Conservation (phyloP, 768 basidiomycete species). For the Tulasnella sp. region DNA sequence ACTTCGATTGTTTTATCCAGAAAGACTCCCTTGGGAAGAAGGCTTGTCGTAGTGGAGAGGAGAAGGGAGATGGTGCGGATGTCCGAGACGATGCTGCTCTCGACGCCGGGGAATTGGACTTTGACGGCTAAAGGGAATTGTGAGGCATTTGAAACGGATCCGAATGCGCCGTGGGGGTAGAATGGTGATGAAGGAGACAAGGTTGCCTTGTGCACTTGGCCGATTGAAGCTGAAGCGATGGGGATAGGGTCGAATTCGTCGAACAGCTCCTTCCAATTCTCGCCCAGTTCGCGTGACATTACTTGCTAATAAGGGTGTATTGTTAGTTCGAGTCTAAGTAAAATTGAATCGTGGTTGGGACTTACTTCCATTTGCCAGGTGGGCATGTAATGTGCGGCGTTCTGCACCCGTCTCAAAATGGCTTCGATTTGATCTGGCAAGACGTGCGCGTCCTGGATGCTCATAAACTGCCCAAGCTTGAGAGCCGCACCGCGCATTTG, state of each 20-base stretch:
- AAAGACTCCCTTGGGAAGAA: slow-evolving; percentile 86
- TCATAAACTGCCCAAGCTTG: slow-evolving; percentile 95
- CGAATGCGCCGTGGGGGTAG: slow-evolving; percentile 43
- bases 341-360: neutral
- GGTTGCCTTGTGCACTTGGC: slow-evolving; percentile 82
- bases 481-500: slow-evolving; percentile 95
- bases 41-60: slow-evolving; percentile 50
- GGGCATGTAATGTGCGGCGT: slow-evolving; percentile 97
- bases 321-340: slow-evolving; percentile 30
- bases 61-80: slow-evolving; percentile 79
- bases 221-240: slow-evolving; percentile 94
- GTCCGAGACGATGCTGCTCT: slow-evolving; percentile 80
- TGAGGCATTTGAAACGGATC: neutral
- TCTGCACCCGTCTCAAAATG: slow-evolving; percentile 87
- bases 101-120: slow-evolving; percentile 93
- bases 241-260: slow-evolving; percentile 74
- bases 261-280: slow-evolving; percentile 70
- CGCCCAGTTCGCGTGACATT: slow-evolving; percentile 66
- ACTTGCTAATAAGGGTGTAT: slow-evolving; percentile 50
- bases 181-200: slow-evolving; percentile 43
- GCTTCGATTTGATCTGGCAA: slow-evolving; percentile 83
- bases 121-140: slow-evolving; percentile 47
- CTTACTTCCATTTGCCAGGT: slow-evolving; percentile 94
- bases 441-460: slow-evolving; percentile 92
- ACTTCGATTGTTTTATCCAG: slow-evolving; percentile 86